phyloP scores from a whole-genome alignment of 371 early-diverging fungal species.

The Saksenaea oblongispora region DNA sequence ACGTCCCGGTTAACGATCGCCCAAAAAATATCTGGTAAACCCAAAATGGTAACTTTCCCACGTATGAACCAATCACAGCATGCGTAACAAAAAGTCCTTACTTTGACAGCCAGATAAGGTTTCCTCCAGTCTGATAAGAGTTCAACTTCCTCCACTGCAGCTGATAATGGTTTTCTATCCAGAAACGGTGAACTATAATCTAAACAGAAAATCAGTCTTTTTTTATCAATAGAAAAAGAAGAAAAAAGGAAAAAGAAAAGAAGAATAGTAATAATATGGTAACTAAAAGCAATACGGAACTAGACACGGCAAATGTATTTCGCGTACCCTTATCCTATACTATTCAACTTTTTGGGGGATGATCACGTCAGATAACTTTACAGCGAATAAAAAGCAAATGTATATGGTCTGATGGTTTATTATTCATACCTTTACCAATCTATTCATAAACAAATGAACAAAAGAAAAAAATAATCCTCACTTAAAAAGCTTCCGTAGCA shows the following conservation, averaged over 20 bases:
- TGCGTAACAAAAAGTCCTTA: slow-evolving; percentile 1
- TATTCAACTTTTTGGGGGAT: neutral
- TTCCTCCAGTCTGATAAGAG: neutral
- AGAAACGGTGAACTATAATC: neutral
- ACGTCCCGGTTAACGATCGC: slow-evolving; percentile 3
- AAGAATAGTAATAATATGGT: no score
- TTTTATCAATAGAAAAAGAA: neutral
- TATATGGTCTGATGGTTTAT: neutral
- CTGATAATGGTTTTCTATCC: slow-evolving; percentile 2
- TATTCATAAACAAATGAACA: neutral
- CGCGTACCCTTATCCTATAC: neutral
- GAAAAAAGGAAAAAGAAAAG: neutral
- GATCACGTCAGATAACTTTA: neutral
- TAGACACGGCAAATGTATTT: neutral
- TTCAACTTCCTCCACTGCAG: neutral
- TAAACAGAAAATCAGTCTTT: neutral
- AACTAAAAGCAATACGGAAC: neutral
- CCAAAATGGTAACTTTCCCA: slow-evolving; percentile 18
- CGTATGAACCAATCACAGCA: slow-evolving; percentile 21
- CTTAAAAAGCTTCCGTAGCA: neutral
- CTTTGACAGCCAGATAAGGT: slow-evolving; percentile 5
- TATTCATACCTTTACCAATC: neutral
- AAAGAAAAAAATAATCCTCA: neutral
- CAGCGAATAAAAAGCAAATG: neutral
- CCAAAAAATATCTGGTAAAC: neutral